Evolutionary conservation across 192 early-diverging fungal species (phyloP).

Genomic region (Gigaspora rosea): DNA sequence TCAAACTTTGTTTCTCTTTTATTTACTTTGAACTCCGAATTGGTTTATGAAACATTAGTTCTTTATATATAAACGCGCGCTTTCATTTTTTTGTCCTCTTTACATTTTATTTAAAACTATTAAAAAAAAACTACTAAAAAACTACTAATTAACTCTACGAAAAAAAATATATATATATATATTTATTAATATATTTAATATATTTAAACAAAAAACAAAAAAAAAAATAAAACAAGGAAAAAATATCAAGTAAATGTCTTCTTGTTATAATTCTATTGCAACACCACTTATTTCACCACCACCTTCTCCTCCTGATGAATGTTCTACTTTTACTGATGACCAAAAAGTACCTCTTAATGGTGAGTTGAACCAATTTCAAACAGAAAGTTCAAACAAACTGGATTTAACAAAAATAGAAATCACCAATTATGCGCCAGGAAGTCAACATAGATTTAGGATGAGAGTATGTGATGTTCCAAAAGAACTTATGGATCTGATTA

Average conservation of each 20-base stretch:
- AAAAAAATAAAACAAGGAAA: neutral
- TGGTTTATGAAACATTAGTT: no score
- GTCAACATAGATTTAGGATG: neutral
- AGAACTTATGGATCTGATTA: conserved; percentile 1
- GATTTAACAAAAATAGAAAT: neutral
- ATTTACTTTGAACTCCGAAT: neutral
- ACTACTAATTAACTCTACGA: no score
- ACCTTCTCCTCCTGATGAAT: neutral
- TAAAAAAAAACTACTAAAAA: no score
- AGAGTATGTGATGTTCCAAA: conserved; percentile 1
- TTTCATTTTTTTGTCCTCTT: no score
- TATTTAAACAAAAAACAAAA: neutral
- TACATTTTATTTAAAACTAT: no score
- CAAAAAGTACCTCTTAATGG: neutral
- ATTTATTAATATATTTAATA: no score
- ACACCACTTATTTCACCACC: conserved; percentile 7
- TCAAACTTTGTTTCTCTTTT: no score
- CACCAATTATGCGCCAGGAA: neutral
- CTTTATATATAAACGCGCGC: no score
- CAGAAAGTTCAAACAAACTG: neutral
- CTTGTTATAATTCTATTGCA: neutral
- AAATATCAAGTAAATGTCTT: neutral
- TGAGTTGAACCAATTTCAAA: neutral
- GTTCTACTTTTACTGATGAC: neutral
- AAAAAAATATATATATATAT: no score